Conservation (phyloP, 257 asterid genomes). For the Penstemon barbatus region DNA sequence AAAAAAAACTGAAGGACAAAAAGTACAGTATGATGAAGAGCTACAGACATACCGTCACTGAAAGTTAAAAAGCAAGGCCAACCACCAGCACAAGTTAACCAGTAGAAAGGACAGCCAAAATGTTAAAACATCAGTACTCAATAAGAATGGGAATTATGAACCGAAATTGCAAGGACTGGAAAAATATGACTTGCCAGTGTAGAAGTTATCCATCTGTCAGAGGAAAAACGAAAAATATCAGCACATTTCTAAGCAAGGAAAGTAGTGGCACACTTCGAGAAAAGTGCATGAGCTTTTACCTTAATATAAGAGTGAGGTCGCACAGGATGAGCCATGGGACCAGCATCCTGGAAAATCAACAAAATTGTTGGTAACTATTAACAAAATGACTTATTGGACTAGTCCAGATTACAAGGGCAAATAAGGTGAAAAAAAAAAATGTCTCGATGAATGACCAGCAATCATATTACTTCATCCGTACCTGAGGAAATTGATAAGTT, state of each 20-base stretch:
- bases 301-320: constrained; percentile 82
- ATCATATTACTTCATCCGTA: constrained; percentile 25
- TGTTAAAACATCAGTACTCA: constrained; percentile 27
- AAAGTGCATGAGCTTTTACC: constrained; percentile 34
- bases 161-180: constrained; percentile 18
- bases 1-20: constrained; percentile 17
- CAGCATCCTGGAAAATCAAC: constrained; percentile 64
- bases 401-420: constrained; percentile 4
- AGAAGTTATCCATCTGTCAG: constrained; percentile 85
- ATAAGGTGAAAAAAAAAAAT: neutral
- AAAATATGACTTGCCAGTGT: constrained; percentile 62
- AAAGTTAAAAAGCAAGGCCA: constrained; percentile 36
- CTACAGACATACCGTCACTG: constrained; percentile 67
- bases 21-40: constrained; percentile 8
- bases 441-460: neutral
- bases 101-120: constrained; percentile 28
- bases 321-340: constrained; percentile 94
- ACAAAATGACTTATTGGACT: neutral
- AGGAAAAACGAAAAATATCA: constrained; percentile 27
- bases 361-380: constrained; percentile 18
- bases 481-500: constrained; percentile 78
- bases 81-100: constrained; percentile 36
- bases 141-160: constrained; percentile 6
- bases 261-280: neutral
- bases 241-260: constrained; percentile 11